These are phyloP conservation scores for Aspergillus sp. DNA, from an alignment of 2,329 filamentous ascomycete species.

Conservation along the genomic window DNA sequence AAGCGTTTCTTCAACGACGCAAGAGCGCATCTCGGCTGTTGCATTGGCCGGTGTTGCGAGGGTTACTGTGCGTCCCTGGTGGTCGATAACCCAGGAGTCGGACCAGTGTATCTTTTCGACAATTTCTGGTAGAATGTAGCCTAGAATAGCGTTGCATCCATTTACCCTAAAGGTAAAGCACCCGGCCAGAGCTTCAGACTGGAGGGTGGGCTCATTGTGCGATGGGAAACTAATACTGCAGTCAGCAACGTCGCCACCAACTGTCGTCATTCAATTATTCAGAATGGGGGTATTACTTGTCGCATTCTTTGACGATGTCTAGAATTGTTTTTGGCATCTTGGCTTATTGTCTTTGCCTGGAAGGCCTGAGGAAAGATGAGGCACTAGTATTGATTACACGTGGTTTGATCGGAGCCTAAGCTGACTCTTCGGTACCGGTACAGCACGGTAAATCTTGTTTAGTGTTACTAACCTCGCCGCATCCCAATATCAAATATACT, in stretches of 20 bases:
- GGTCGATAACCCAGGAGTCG: slow-evolving; percentile 1
- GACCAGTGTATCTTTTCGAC: background rate
- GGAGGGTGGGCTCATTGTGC: background rate
- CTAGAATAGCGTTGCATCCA: background rate
- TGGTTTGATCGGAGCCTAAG: too few relatives aligned
- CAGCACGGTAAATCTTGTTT: too few relatives aligned
- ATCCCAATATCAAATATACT: too few relatives aligned
- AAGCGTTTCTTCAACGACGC: background rate
- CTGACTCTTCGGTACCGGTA: too few relatives aligned
- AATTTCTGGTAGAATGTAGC: slow-evolving; percentile 1
- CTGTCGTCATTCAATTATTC: background rate
- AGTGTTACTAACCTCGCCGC: too few relatives aligned
- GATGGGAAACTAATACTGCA: background rate
- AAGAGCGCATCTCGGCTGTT: background rate
- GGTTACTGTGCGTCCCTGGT: background rate
- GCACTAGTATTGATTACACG: too few relatives aligned
- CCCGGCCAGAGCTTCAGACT: background rate
- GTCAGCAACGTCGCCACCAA: too few relatives aligned
- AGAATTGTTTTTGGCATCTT: background rate
- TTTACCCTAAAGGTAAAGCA: slow-evolving; percentile 7
- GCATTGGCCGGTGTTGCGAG: background rate
- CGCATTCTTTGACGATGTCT: slow-evolving; percentile 1
- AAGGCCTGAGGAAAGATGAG: too few relatives aligned
- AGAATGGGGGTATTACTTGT: background rate
- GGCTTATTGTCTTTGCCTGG: too few relatives aligned